Conservation (phyloP, 345 rosid genomes). For the Populus alba region DNA sequence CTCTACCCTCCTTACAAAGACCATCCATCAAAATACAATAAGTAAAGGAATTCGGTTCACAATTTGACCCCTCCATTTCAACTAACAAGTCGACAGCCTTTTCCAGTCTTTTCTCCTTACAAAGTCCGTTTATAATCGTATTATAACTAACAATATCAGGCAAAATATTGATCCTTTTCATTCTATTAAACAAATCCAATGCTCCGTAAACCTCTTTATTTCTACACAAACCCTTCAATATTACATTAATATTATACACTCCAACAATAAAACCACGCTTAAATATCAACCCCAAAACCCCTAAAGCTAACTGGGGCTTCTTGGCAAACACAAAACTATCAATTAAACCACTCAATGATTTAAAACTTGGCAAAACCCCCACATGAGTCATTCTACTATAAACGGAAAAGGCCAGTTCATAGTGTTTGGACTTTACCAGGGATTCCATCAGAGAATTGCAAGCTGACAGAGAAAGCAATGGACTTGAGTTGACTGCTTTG, state of each 20-base stretch:
- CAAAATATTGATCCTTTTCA: conserved; percentile 31
- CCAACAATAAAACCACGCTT: conserved; percentile 54
- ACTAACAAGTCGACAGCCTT: conserved; percentile 37
- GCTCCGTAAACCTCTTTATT: conserved; percentile 35
- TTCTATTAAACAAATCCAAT: conserved; percentile 36
- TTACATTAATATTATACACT: conserved; percentile 41
- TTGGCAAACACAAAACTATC: conserved; percentile 46
- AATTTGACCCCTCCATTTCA: conserved; percentile 44
- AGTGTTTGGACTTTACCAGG: conserved; percentile 51
- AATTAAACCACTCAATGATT: conserved; percentile 50
- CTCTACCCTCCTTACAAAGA: conserved; percentile 51
- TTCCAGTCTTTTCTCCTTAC: conserved; percentile 39
- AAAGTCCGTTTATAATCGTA: conserved; percentile 48
- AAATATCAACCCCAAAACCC: conserved; percentile 49
- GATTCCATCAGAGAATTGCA: conserved; percentile 44
- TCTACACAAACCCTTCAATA: conserved; percentile 56
- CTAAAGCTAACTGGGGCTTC: conserved; percentile 33
- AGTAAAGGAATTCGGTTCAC: conserved; percentile 40
- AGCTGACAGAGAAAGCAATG: conserved; percentile 29
- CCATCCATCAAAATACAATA: conserved; percentile 54
- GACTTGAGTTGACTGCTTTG: conserved; percentile 36
- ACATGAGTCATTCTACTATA: conserved; percentile 40
- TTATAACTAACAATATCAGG: conserved; percentile 52
- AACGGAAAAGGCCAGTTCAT: conserved; percentile 46
- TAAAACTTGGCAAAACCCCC: conserved; percentile 36